Base-by-base conservation (phyloP, 2,329 filamentous ascomycete genomes). In the Alternaria hordeiaustralica region DNA sequence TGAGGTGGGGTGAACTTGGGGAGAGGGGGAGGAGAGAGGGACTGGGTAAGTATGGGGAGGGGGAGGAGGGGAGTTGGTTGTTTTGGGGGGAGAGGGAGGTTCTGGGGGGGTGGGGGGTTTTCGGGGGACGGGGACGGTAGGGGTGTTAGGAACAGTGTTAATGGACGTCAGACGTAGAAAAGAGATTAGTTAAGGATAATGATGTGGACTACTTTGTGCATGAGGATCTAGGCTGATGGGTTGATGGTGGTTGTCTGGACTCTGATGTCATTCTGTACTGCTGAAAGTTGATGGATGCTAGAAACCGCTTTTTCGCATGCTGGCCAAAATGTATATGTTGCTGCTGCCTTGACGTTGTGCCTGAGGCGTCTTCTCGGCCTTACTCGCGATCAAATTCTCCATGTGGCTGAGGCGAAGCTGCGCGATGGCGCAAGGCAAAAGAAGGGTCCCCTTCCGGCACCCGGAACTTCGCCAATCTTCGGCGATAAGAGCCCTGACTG, bases 1-100 rank as follows among this genome's bases (percentile, higher is more conserved):
- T 87, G 63, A 82, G 93, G 61, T 96, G 93, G 88, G 85, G 87
- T 44, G 93, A 96, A 80, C 79, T 97, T 66, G 87, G 91, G 6
- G 90, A 89, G 46, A 89, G 90, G 54, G 88, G 90, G 68, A 84
- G 90, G 69, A 86, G 84, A 7, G 94, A 97, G 80, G 88, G 95
- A 49, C 87, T 93, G 1, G 87, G 88, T 1, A 87, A 93, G 68
- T 90, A 92, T 3, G 94, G 93, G 11, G 87, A 84, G 0, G 86
- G 88, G 65, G 85, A 88, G 20, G 87, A 84, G 0, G 86, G 88
- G 67, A 85, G 88, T 20, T 90, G 87, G 81, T 89, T 90, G 75
- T 84, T 94, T 69, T 85, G 90, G 73, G 88, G 85, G 2, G 92
- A 96, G 83, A 76, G 94, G 73, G 89, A 91, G 70, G 84, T 84